Conservation (phyloP, 2,329 filamentous ascomycete genomes). For the Colletotrichum liriopes region DNA sequence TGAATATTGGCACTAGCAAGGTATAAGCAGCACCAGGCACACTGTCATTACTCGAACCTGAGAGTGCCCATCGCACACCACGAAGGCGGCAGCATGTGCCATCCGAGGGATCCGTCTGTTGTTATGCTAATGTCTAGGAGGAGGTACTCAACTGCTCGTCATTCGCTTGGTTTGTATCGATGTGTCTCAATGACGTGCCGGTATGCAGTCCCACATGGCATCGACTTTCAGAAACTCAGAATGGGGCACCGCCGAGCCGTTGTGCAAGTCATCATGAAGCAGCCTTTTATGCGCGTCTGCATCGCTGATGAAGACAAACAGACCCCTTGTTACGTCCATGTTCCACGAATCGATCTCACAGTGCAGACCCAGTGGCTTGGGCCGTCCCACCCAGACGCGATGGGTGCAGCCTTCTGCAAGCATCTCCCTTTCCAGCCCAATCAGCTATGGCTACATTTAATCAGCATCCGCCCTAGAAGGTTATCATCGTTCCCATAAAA, state of each 20-base stretch:
- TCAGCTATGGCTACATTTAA: constrained; percentile 58
- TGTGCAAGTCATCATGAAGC: constrained; percentile 56
- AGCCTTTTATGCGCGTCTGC: constrained; percentile 65
- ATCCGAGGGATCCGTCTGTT: too few species aligned
- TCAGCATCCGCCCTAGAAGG: constrained; percentile 63
- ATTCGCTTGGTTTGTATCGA: constrained; percentile 63
- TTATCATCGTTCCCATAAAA: constrained; percentile 52
- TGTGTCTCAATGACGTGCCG: constrained; percentile 63
- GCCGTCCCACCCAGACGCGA: constrained; percentile 42
- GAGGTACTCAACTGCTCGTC: constrained; percentile 61
- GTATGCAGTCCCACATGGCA: constrained; percentile 52
- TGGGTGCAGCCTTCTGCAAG: constrained; percentile 47
- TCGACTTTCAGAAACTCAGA: constrained; percentile 17
- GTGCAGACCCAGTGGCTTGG: constrained; percentile 58
- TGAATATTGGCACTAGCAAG: background rate
- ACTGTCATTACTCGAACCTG: background rate
- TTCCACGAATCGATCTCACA: constrained; percentile 60
- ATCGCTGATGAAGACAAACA: constrained; percentile 63
- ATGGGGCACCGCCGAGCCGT: constrained; percentile 56
- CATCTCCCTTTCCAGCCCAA: constrained; percentile 59
- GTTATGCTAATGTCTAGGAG: constrained; percentile 51
- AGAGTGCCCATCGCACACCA: background rate
- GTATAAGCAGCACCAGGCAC: background rate
- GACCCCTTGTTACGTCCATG: constrained; percentile 59
- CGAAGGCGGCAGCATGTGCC: constrained; percentile 34